phyloP scores from a whole-genome alignment of 2,329 filamentous ascomycete genomes.

The Cylindrodendrum hubeiense region DNA sequence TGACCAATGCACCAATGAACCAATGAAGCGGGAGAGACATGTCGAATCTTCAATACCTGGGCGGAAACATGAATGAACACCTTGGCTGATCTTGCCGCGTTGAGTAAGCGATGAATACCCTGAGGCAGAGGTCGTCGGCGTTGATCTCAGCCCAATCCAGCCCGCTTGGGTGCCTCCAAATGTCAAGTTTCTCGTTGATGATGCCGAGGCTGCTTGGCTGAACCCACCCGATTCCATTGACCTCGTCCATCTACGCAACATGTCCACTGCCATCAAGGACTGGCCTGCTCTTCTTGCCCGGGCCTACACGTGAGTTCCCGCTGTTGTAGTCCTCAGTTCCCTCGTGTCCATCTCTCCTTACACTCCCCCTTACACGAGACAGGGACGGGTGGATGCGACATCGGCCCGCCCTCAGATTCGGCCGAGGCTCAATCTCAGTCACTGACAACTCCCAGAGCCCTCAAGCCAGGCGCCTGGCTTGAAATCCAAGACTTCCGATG shows the following conservation, averaged over 20 bases:
- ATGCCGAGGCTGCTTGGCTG: constrained; percentile 46
- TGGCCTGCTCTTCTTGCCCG: constrained; percentile 23
- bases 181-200: constrained; percentile 50
- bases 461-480: constrained; percentile 59
- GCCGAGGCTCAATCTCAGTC: not conserved
- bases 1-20: not conserved
- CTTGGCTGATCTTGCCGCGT: not conserved
- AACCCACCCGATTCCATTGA: constrained; percentile 35
- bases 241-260: constrained; percentile 44
- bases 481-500: constrained; percentile 52
- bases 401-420: too few species aligned
- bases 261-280: constrained; percentile 49
- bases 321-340: not conserved
- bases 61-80: not conserved
- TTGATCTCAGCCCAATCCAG: constrained; percentile 55
- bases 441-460: constrained; percentile 18
- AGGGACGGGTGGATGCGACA: not conserved
- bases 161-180: constrained; percentile 52
- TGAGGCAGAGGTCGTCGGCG: constrained; percentile 49
- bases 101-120: constrained; percentile 50
- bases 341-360: not conserved
- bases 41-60: not conserved
- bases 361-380: not conserved
- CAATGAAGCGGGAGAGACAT: not conserved
- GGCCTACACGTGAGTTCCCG: constrained; percentile 24